Percentiles rank a stretch among this genome's conserved stretches.
Evolutionary conservation across 2,329 filamentous ascomycete genomes (phyloP).

Genomic region (Hortaea sp.): DNA sequence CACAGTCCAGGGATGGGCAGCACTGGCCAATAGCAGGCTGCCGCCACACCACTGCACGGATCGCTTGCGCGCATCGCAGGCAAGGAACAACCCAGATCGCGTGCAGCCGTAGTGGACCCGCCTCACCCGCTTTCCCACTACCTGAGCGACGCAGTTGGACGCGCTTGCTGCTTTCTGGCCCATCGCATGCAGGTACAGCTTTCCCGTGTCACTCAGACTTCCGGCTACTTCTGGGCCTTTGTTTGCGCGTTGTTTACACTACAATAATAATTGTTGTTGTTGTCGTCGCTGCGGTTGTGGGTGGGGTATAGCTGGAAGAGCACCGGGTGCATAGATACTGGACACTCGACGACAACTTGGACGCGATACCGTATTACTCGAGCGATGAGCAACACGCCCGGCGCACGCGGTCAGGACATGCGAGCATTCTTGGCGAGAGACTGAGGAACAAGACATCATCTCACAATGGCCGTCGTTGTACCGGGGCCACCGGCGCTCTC

Average conservation of each 20-base stretch:
- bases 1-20: too few species aligned
- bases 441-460: too few species aligned
- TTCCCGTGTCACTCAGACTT: neutral
- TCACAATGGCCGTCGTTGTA: conserved; percentile 69
- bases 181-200: neutral
- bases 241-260: conserved; percentile 2
- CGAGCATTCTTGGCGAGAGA: too few species aligned
- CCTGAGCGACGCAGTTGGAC: too few species aligned
- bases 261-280: too few species aligned
- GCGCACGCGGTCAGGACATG: too few species aligned
- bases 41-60: too few species aligned
- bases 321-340: neutral
- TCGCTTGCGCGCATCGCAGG: neutral
- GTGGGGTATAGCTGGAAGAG: too few species aligned
- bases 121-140: neutral
- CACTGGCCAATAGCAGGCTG: too few species aligned
- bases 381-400: too few species aligned
- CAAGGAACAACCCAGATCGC: neutral
- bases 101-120: neutral
- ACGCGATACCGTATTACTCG: neutral
- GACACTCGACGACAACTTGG: neutral
- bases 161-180: neutral
- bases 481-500: conserved; percentile 66
- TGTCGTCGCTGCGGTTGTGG: too few species aligned
- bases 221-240: neutral